Conservation (phyloP, 805 yeast species). For the Suhomyces sp. region DNA sequence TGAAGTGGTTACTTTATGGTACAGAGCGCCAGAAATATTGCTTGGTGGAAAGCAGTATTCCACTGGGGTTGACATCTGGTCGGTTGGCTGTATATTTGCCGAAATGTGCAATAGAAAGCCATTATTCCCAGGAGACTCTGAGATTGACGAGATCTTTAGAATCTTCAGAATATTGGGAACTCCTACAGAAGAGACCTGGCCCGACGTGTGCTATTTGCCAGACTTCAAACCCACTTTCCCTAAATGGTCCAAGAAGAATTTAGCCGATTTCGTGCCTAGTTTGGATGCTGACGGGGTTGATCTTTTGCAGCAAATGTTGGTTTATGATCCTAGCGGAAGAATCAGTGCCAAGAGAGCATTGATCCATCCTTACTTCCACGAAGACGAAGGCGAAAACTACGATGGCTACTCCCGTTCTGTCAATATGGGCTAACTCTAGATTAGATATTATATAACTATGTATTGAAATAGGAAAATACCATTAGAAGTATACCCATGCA, state of each 20-base stretch:
- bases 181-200: slow-evolving; percentile 92
- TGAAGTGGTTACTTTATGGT: slow-evolving; percentile 98
- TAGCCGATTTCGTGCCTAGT: slow-evolving; percentile 71
- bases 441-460: background rate
- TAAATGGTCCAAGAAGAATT: slow-evolving; percentile 74
- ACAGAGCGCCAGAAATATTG: slow-evolving; percentile 92
- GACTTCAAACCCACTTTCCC: slow-evolving; percentile 94
- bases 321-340: slow-evolving; percentile 90
- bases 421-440: slow-evolving; percentile 32
- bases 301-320: slow-evolving; percentile 70
- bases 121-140: slow-evolving; percentile 94
- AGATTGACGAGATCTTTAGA: slow-evolving; percentile 93
- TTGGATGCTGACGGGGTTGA: slow-evolving; percentile 84
- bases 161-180: slow-evolving; percentile 92
- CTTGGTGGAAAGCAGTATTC: slow-evolving; percentile 96
- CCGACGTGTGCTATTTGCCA: slow-evolving; percentile 85
- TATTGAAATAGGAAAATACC: background rate
- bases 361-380: slow-evolving; percentile 80
- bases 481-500: background rate
- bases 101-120: slow-evolving; percentile 97
- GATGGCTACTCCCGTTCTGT: slow-evolving; percentile 36
- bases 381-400: slow-evolving; percentile 36
- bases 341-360: slow-evolving; percentile 93
- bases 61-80: slow-evolving; percentile 99
- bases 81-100: slow-evolving; percentile 95